These are phyloP conservation scores for Trichoderma endophyticum DNA, from an alignment of 2,329 filamentous ascomycete genomes.

Conservation along the genomic window DNA sequence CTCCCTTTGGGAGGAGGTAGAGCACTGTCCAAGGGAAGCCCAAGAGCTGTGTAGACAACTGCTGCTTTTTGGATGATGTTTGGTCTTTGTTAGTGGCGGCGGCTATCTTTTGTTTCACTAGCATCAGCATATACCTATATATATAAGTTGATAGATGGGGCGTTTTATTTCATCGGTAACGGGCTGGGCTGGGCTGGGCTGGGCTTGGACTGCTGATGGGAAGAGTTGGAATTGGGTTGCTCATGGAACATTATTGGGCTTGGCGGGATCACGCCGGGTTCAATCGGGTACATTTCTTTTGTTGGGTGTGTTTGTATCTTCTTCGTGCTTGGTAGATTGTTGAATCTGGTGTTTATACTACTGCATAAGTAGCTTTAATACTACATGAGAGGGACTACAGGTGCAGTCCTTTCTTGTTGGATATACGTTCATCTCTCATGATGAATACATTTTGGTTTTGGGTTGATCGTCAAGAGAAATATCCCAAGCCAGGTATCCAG, in stretches of 20 bases:
- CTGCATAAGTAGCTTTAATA: not conserved
- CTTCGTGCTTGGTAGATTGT: not conserved
- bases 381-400: not conserved
- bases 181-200: not conserved
- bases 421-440: not conserved
- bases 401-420: not conserved
- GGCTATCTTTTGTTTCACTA: not conserved
- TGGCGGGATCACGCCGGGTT: not conserved
- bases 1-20: conserved; percentile 39
- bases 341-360: not conserved
- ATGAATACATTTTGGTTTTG: not conserved
- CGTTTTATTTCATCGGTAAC: not conserved
- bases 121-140: not conserved
- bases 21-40: not conserved
- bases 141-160: not conserved
- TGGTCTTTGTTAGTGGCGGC: not conserved
- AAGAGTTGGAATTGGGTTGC: not conserved
- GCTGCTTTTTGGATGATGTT: not conserved
- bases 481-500: not conserved
- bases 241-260: not conserved
- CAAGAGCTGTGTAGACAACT: not conserved
- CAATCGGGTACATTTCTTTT: not conserved
- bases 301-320: not conserved
- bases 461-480: not conserved
- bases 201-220: not conserved